Percentiles rank a stretch among this genome's conserved stretches.
Evolutionary conservation across 1,284 basidiomycete species (phyloP).

Genomic region (Pholiota adiposa): DNA sequence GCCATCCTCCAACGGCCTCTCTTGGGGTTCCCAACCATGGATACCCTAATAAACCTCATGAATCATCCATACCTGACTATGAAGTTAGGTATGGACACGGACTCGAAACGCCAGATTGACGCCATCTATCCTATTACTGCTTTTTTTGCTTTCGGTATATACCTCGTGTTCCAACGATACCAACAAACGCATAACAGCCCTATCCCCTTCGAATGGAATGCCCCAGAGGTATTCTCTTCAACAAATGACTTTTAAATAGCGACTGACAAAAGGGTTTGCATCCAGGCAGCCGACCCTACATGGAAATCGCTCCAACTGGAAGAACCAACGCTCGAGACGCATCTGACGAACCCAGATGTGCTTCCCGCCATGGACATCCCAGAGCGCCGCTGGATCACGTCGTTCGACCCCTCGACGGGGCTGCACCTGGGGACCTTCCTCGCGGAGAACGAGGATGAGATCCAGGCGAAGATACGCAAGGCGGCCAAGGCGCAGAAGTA

Average conservation of each 20-base stretch:
- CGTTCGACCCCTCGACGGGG: conserved; percentile 90
- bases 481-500: conserved; percentile 71
- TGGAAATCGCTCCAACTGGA: conserved; percentile 60
- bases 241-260: neutral
- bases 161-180: conserved; percentile 74
- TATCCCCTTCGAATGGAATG: conserved; percentile 60
- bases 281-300: conserved; percentile 54
- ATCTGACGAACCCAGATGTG: conserved; percentile 60
- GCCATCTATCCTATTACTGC: conserved; percentile 59
- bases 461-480: conserved; percentile 67
- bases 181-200: conserved; percentile 73
- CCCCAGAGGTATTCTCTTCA: conserved; percentile 57
- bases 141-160: conserved; percentile 77
- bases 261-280: neutral
- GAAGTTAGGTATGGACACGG: conserved; percentile 48
- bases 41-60: conserved; percentile 50
- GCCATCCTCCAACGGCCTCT: conserved; percentile 12
- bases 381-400: conserved; percentile 78
- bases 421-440: conserved; percentile 74
- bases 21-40: conserved; percentile 34
- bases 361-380: conserved; percentile 50
- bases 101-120: conserved; percentile 54
- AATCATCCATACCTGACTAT: conserved; percentile 54
- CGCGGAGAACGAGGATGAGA: conserved; percentile 71
- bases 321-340: conserved; percentile 64